phyloP scores from a whole-genome alignment of 352 stramenopile species.

The Phytophthora hybrid region DNA sequence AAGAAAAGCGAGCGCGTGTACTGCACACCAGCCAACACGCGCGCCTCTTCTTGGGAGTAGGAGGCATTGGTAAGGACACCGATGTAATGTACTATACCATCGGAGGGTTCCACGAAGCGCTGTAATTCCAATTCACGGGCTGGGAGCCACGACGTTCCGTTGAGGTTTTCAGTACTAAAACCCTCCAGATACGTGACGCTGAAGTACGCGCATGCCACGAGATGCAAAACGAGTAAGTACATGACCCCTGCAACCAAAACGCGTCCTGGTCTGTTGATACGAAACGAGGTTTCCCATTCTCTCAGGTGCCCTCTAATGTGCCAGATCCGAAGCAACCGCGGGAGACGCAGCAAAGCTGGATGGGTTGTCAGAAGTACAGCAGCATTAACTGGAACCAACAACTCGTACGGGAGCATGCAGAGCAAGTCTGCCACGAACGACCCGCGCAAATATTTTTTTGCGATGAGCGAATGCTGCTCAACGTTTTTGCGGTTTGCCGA shows the following conservation, averaged over 20 bases:
- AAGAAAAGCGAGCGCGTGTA: slow-evolving; percentile 58
- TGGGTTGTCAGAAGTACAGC: slow-evolving; percentile 12
- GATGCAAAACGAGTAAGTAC: slow-evolving; percentile 40
- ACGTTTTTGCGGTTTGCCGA: slow-evolving; percentile 39
- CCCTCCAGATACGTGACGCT: slow-evolving; percentile 46
- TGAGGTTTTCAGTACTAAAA: slow-evolving; percentile 22
- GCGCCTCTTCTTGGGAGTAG: slow-evolving; percentile 12
- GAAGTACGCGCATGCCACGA: slow-evolving; percentile 47
- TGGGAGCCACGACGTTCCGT: slow-evolving; percentile 35
- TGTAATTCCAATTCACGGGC: slow-evolving; percentile 26
- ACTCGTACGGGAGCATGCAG: slow-evolving; percentile 51
- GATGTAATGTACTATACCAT: slow-evolving; percentile 7
- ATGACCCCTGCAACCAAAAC: slow-evolving; percentile 14
- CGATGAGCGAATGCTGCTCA: slow-evolving; percentile 29
- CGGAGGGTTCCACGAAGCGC: neutral
- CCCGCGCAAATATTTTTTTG: slow-evolving; percentile 36
- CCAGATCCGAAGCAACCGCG: slow-evolving; percentile 49
- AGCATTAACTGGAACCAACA: slow-evolving; percentile 26
- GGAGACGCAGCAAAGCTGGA: slow-evolving; percentile 43
- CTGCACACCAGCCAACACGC: slow-evolving; percentile 29
- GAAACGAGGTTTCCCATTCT: slow-evolving; percentile 46
- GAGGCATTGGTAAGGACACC: slow-evolving; percentile 6
- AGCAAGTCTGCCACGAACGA: slow-evolving; percentile 49
- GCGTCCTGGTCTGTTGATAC: slow-evolving; percentile 13
- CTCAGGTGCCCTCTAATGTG: slow-evolving; percentile 38